Evolutionary conservation across 2,329 filamentous ascomycete species (phyloP).

Genomic region (Stenocarpella maydis): DNA sequence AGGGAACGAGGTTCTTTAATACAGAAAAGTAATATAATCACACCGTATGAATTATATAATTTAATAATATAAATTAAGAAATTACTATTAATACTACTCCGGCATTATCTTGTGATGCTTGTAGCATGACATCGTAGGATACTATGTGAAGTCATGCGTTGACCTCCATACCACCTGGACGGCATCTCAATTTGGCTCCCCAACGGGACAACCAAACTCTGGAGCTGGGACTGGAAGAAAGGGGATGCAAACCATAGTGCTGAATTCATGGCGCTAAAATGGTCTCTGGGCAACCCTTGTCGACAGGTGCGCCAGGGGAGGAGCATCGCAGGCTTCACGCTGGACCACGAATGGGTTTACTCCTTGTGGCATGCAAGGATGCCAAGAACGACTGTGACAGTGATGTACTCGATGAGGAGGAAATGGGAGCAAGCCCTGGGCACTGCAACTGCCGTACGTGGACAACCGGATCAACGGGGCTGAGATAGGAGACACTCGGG

Average conservation of each 20-base stretch:
- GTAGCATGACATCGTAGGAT: neutral
- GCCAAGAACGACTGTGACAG: slow-evolving; percentile 13
- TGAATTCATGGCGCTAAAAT: slow-evolving; percentile 27
- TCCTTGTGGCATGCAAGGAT: slow-evolving; percentile 25
- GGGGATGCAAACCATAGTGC: slow-evolving; percentile 29
- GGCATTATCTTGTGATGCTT: too few relatives aligned
- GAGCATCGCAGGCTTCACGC: slow-evolving; percentile 12
- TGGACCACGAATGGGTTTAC: slow-evolving; percentile 16
- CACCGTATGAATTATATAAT: too few relatives aligned
- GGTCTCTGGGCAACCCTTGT: slow-evolving; percentile 26
- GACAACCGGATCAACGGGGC: neutral
- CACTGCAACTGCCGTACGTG: neutral
- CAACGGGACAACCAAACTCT: neutral
- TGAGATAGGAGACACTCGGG: neutral
- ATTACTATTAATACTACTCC: too few relatives aligned
- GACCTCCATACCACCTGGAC: slow-evolving; percentile 24
- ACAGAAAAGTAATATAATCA: too few relatives aligned
- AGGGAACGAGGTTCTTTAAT: too few relatives aligned
- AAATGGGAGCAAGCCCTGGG: slow-evolving; percentile 1
- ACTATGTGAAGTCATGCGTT: slow-evolving; percentile 27
- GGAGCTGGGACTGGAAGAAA: slow-evolving; percentile 29
- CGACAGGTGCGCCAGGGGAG: slow-evolving; percentile 2
- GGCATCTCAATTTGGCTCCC: neutral
- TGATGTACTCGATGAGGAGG: slow-evolving; percentile 16
- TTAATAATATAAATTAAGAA: too few relatives aligned